Percentiles rank a stretch among this genome's conserved stretches.
Evolutionary conservation across 1,284 basidiomycete species (phyloP).

Genomic region (Singerocomus rubriflavus): DNA sequence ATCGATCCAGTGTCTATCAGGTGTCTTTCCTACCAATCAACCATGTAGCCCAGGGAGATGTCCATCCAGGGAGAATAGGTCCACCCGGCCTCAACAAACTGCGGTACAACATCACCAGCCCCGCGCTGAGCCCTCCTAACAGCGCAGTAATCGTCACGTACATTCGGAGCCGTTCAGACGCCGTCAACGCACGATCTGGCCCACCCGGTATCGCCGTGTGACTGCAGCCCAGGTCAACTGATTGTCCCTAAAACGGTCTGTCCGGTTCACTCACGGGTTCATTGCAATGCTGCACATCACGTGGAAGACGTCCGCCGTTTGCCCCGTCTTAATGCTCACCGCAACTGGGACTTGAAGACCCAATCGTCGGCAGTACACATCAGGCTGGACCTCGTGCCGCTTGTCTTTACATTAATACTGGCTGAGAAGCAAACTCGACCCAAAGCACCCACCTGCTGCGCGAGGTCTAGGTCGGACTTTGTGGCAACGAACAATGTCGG

Average conservation of each 20-base stretch:
- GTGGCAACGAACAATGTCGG: constrained; percentile 98
- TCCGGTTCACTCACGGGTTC: constrained; percentile 63
- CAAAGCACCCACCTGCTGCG: constrained; percentile 68
- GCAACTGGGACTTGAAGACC: constrained; percentile 87
- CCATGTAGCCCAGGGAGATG: constrained; percentile 58
- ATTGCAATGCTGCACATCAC: constrained; percentile 82
- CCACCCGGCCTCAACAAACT: constrained; percentile 61
- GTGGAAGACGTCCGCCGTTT: constrained; percentile 88
- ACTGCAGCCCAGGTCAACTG: constrained; percentile 35
- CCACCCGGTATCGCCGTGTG: constrained; percentile 75
- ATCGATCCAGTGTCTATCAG: constrained; percentile 16
- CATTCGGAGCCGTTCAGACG: constrained; percentile 61
- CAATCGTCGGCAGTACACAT: constrained; percentile 89
- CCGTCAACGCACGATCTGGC: constrained; percentile 67
- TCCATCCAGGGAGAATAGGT: constrained; percentile 49
- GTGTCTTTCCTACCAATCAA: constrained; percentile 50
- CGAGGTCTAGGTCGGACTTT: constrained; percentile 95
- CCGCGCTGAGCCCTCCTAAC: constrained; percentile 67
- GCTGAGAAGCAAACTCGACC: constrained; percentile 4
- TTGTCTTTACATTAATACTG: constrained; percentile 32
- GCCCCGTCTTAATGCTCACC: constrained; percentile 82
- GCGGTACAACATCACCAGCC: constrained; percentile 64
- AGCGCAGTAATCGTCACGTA: constrained; percentile 69
- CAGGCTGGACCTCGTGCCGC: constrained; percentile 98
- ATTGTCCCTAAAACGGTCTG: constrained; percentile 17